These are phyloP conservation scores for Eremomyces bilateralis DNA, from an alignment of 495 filamentous ascomycete species.

Conservation along the genomic window DNA sequence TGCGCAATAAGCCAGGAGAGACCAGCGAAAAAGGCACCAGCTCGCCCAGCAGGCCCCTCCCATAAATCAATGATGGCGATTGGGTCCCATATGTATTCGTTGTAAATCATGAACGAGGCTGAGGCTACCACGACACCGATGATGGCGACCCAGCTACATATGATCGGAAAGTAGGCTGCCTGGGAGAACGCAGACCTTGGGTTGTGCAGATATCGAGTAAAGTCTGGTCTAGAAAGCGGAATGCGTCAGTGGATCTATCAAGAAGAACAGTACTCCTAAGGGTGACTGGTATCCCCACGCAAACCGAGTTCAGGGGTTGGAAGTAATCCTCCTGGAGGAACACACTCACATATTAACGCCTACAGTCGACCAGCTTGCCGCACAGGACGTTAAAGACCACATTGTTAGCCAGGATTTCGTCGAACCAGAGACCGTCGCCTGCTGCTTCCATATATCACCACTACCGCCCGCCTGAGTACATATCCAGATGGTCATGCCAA, in stretches of 20 bases:
- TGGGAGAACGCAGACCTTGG: conserved; percentile 16
- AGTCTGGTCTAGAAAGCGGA: conserved; percentile 26
- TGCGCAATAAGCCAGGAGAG: conserved; percentile 25
- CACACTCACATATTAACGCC: no score
- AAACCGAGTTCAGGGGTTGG: no score
- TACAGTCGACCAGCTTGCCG: no score
- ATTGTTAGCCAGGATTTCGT: conserved; percentile 2
- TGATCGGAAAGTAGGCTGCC: conserved; percentile 24
- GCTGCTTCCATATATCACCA: conserved; percentile 23
- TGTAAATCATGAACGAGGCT: conserved; percentile 29
- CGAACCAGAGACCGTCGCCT: conserved; percentile 18
- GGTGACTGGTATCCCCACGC: no score
- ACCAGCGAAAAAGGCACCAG: conserved; percentile 32
- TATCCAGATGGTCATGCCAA: conserved; percentile 27
- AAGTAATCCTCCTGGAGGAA: no score
- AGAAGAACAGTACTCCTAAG: no score
- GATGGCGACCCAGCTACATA: conserved; percentile 27
- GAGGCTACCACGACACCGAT: conserved; percentile 30
- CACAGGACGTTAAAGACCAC: background rate
- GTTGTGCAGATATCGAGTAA: conserved; percentile 19
- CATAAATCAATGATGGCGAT: conserved; percentile 25
- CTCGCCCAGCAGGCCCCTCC: conserved; percentile 20
- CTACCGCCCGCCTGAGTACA: conserved; percentile 22
- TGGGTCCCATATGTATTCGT: conserved; percentile 28
- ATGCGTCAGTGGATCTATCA: no score